Percentiles rank a stretch among this genome's conserved stretches.
phyloP scores from a whole-genome alignment of 352 stramenopile species.

The Phytophthora capsici region DNA sequence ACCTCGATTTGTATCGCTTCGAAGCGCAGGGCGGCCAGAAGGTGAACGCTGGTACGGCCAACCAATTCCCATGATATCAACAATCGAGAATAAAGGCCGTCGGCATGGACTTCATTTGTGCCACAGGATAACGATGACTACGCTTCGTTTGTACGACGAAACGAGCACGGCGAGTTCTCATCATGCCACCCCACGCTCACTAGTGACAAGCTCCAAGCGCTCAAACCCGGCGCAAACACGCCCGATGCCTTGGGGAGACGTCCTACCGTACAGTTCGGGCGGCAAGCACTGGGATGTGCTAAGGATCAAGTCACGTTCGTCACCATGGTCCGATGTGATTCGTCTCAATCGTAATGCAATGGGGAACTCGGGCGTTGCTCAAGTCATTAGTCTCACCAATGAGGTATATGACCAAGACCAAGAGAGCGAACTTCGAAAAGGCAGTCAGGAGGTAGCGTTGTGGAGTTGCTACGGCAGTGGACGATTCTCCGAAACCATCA shows the following conservation, averaged over 20 bases:
- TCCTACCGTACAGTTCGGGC: conserved; percentile 74
- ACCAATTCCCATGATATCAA: conserved; percentile 66
- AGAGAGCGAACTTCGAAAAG: conserved; percentile 66
- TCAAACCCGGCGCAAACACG: conserved; percentile 82
- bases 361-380: conserved; percentile 87
- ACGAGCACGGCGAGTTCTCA: conserved; percentile 84
- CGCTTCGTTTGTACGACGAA: conserved; percentile 89
- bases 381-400: conserved; percentile 87
- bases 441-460: conserved; percentile 80
- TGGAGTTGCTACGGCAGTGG: conserved; percentile 88
- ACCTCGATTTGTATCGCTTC: conserved; percentile 86
- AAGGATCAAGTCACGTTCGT: conserved; percentile 75
- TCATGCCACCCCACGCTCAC: conserved; percentile 78
- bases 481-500: conserved; percentile 85
- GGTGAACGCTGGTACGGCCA: conserved; percentile 86
- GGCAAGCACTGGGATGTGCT: conserved; percentile 88
- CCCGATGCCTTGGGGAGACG: conserved; percentile 81
- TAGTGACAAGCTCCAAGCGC: conserved; percentile 75
- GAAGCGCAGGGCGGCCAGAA: conserved; percentile 83
- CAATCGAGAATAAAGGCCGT: conserved; percentile 65
- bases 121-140: conserved; percentile 88
- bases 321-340: conserved; percentile 86
- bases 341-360: conserved; percentile 88
- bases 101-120: conserved; percentile 83
- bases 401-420: conserved; percentile 66